phyloP scores from a whole-genome alignment of 257 asterid genomes.

The Scutellaria baicalensis region DNA sequence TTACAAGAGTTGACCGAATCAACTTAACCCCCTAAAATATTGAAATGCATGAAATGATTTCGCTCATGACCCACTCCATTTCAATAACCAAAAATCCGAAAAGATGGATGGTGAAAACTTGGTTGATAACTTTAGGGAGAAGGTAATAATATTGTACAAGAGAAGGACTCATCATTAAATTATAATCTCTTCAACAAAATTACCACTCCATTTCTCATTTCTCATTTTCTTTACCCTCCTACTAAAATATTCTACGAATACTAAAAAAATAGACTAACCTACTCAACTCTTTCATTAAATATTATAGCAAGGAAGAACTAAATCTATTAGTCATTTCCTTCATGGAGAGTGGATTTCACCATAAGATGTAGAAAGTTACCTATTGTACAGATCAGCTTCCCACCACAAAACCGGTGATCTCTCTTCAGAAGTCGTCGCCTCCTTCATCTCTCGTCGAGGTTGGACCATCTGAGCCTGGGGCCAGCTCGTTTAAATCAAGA shows the following conservation, averaged over 20 bases:
- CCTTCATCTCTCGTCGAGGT: slow-evolving; percentile 55
- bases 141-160: no score
- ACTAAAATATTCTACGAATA: background rate
- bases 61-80: no score
- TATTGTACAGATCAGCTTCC: slow-evolving; percentile 39
- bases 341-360: slow-evolving; percentile 25
- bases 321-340: slow-evolving; percentile 33
- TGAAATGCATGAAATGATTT: no score
- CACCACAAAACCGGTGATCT: slow-evolving; percentile 19
- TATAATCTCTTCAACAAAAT: background rate
- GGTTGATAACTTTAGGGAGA: no score
- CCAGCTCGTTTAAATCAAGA: slow-evolving; percentile 90
- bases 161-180: no score
- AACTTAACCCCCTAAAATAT: no score
- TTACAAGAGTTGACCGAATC: no score
- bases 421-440: slow-evolving; percentile 33
- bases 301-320: slow-evolving; percentile 25
- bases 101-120: no score
- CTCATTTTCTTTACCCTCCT: background rate
- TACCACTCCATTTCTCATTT: slow-evolving; percentile 27
- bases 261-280: slow-evolving; percentile 46
- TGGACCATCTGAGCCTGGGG: slow-evolving; percentile 91
- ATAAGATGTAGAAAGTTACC: slow-evolving; percentile 20
- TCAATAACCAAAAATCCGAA: no score
- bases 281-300: slow-evolving; percentile 11